phyloP scores from a whole-genome alignment of 139 green algal species.

The Limnomonas spitsbergensis region DNA sequence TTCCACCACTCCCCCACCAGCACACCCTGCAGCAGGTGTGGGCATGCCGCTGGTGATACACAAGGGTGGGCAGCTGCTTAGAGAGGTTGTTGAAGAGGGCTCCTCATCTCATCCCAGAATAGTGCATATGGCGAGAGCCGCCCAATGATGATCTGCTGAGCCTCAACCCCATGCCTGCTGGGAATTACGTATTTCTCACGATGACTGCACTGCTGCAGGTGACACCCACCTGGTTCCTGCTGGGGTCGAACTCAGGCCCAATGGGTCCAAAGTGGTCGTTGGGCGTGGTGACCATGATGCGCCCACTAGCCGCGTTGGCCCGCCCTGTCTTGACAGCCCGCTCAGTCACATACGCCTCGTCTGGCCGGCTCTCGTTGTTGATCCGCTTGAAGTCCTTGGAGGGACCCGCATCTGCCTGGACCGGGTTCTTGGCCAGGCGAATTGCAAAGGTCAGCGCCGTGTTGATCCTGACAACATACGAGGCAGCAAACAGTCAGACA shows the following conservation, averaged over 20 bases:
- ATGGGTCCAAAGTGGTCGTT: conserved; percentile 95
- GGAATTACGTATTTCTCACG: no score
- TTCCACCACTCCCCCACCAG: conserved; percentile 84
- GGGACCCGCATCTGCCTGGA: neutral
- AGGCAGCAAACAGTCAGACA: no score
- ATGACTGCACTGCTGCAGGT: no score
- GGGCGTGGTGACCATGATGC: conserved; percentile 87
- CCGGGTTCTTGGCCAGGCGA: conserved; percentile 32
- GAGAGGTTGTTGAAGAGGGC: no score
- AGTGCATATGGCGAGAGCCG: no score
- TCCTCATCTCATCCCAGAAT: no score
- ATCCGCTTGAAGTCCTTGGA: conserved; percentile 39
- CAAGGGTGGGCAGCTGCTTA: no score
- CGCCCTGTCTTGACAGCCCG: conserved; percentile 55
- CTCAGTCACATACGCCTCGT: conserved; percentile 29
- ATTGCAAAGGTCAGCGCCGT: conserved; percentile 75
- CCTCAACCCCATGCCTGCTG: no score
- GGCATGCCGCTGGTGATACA: no score
- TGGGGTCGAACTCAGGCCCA: conserved; percentile 78
- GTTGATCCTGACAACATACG: conserved; percentile 68
- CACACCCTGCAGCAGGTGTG: conserved; percentile 56
- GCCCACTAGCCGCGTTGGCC: conserved; percentile 84
- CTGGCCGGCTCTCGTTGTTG: conserved; percentile 12
- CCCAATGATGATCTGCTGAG: no score
- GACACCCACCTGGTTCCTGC: conserved; percentile 52